Conservation (phyloP, 306 rosid genomes). For the Acacia crassicarpa region DNA sequence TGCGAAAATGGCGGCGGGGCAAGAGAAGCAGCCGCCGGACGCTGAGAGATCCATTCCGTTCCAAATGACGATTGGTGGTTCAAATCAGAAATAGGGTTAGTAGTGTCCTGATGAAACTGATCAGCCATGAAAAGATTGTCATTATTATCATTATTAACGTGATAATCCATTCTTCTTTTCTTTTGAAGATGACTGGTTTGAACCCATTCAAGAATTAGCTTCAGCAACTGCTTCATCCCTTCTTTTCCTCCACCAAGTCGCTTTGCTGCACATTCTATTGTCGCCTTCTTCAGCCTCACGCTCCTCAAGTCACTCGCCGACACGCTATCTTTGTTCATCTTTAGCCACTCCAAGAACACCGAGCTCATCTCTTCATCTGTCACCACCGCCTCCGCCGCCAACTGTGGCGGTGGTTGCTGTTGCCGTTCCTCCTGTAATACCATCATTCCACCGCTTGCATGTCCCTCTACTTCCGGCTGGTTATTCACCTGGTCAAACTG, state of each 20-base stretch:
- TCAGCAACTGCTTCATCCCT: slow-evolving; percentile 62
- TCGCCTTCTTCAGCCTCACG: slow-evolving; percentile 59
- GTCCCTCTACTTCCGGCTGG: neutral
- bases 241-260: slow-evolving; percentile 71
- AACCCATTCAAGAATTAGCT: slow-evolving; percentile 74
- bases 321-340: slow-evolving; percentile 53
- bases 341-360: slow-evolving; percentile 75
- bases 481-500: neutral
- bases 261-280: slow-evolving; percentile 58
- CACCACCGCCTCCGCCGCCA: neutral
- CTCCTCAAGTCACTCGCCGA: slow-evolving; percentile 68
- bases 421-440: neutral
- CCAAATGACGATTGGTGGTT: slow-evolving; percentile 14
- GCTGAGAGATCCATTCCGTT: slow-evolving; percentile 25
- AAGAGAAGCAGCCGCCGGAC: slow-evolving; percentile 13
- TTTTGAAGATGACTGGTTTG: slow-evolving; percentile 63
- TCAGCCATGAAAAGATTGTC: slow-evolving; percentile 1
- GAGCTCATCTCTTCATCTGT: slow-evolving; percentile 46
- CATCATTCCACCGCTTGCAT: neutral
- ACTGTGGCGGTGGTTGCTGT: neutral
- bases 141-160: neutral
- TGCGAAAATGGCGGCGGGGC: slow-evolving; percentile 30
- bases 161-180: slow-evolving; percentile 18
- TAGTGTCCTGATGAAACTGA: slow-evolving; percentile 7
- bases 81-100: slow-evolving; percentile 26